Evolutionary conservation across 75 land plant genomes (phyloP).

Genomic region (Pseudotsuga menziesii): DNA sequence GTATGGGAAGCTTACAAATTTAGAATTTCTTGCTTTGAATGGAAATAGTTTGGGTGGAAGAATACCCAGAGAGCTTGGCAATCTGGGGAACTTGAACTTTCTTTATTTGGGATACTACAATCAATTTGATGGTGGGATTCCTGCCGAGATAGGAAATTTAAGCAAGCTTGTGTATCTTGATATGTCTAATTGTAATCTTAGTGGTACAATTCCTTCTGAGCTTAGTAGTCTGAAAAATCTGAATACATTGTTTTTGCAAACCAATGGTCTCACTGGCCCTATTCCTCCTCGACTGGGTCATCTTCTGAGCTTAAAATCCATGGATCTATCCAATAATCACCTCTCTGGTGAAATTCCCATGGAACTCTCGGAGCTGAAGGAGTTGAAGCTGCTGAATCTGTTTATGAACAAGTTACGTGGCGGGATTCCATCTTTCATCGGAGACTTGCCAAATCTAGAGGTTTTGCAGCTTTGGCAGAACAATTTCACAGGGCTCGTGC

Average conservation of each 20-base stretch:
- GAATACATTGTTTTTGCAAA: constrained; percentile 49
- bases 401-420: constrained; percentile 80
- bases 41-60: constrained; percentile 69
- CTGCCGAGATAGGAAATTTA: constrained; percentile 53
- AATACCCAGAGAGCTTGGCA: constrained; percentile 71
- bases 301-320: constrained; percentile 30
- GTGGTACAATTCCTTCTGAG: constrained; percentile 52
- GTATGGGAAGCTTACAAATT: constrained; percentile 39
- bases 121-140: constrained; percentile 63
- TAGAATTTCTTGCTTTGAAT: constrained; percentile 53
- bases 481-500: constrained; percentile 58
- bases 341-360: constrained; percentile 66
- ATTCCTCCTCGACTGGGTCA: constrained; percentile 66
- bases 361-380: constrained; percentile 33
- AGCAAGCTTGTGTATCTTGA: constrained; percentile 55
- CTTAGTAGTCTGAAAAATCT: constrained; percentile 43
- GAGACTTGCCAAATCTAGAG: constrained; percentile 55
- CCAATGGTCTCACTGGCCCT: constrained; percentile 53
- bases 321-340: constrained; percentile 66
- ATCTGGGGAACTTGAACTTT: constrained; percentile 39
- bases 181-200: constrained; percentile 49
- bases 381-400: constrained; percentile 57
- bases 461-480: constrained; percentile 69
- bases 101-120: constrained; percentile 78
- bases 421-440: constrained; percentile 52